Evolutionary conservation across 371 early-diverging fungal genomes (phyloP).

Genomic region (Actinomucor elegans): DNA sequence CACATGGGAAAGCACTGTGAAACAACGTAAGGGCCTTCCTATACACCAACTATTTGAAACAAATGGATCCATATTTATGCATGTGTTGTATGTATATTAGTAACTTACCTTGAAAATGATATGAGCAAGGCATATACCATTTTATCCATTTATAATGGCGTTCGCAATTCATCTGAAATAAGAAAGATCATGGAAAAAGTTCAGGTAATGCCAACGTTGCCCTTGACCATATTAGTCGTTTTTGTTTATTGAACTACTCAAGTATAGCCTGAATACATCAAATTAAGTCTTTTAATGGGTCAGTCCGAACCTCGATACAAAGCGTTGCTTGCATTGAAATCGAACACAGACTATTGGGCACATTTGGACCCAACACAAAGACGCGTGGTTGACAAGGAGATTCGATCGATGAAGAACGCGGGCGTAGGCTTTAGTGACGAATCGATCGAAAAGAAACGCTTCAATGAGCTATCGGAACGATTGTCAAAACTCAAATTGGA

Average conservation of each 20-base stretch:
- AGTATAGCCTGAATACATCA: conserved; percentile 53
- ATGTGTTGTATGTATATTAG: no score
- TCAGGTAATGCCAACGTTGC: conserved; percentile 44
- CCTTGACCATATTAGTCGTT: no score
- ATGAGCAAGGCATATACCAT: no score
- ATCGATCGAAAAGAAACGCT: conserved; percentile 48
- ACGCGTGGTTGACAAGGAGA: conserved; percentile 51
- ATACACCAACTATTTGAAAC: no score
- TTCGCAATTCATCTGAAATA: no score
- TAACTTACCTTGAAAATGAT: no score
- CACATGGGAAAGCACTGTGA: conserved; percentile 62
- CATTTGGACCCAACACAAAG: conserved; percentile 50
- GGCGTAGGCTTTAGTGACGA: conserved; percentile 59
- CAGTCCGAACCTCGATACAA: conserved; percentile 58
- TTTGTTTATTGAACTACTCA: no score
- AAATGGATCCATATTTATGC: no score
- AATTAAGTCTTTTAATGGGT: conserved; percentile 54
- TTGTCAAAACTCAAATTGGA: conserved; percentile 51
- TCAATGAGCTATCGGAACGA: conserved; percentile 55
- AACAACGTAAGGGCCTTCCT: conserved; percentile 46
- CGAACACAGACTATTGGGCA: conserved; percentile 33
- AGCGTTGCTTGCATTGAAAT: conserved; percentile 49
- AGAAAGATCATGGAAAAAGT: no score
- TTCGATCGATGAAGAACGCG: conserved; percentile 56
- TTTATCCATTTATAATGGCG: no score